A percentile compares a stretch with the other conserved stretches of the same genome.
Conservation (phyloP, 441 rosid genomes). For the Macaranga tanarius region DNA sequence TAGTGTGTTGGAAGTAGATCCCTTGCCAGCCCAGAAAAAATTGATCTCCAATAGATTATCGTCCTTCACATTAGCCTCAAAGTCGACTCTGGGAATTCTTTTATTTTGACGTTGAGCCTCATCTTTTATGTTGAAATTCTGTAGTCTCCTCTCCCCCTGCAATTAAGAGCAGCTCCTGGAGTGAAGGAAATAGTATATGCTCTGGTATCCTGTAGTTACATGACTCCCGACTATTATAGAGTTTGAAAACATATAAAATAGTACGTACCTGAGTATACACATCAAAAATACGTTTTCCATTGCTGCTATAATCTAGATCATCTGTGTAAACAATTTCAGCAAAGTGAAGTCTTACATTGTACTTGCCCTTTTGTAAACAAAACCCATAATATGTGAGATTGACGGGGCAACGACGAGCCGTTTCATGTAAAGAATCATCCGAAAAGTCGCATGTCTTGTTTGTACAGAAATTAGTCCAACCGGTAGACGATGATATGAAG, state of each 20-base stretch:
- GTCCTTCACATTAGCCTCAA: neutral
- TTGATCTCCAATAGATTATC: constrained; percentile 25
- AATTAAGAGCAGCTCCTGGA: neutral
- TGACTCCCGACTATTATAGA: too few species aligned
- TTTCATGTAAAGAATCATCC: neutral
- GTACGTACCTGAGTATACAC: constrained; percentile 20
- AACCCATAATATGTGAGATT: constrained; percentile 35
- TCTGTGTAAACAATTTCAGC: constrained; percentile 21
- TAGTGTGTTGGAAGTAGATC: constrained; percentile 5
- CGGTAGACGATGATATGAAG: neutral
- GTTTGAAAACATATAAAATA: too few species aligned
- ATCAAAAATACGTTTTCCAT: constrained; percentile 31
- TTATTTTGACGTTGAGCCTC: neutral
- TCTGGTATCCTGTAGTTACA: too few species aligned
- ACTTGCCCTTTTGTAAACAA: constrained; percentile 28
- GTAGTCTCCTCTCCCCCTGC: constrained; percentile 14
- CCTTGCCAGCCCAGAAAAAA: constrained; percentile 18
- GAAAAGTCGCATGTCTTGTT: constrained; percentile 21
- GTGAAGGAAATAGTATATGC: too few species aligned
- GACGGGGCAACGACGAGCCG: constrained; percentile 14
- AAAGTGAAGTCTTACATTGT: constrained; percentile 32
- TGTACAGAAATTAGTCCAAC: neutral
- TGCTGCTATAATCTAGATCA: constrained; percentile 4
- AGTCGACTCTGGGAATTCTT: too few species aligned
- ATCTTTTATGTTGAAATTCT: constrained; percentile 27